These are phyloP conservation scores for Teunomyces kruisii DNA, from an alignment of 805 yeast genomes.

Conservation along the genomic window DNA sequence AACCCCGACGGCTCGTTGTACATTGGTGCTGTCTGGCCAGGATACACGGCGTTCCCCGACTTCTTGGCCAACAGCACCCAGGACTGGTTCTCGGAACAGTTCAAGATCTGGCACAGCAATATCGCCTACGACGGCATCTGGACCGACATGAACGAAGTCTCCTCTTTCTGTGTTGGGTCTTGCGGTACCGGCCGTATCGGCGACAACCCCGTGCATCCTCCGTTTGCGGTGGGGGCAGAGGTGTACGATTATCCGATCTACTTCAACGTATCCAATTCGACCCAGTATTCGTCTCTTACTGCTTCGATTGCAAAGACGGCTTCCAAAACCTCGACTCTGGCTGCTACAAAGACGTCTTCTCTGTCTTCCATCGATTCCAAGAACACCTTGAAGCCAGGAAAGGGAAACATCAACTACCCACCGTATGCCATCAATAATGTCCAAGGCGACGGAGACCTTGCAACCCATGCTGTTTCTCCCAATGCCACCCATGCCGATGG, in stretches of 20 bases:
- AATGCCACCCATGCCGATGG: conserved; percentile 30
- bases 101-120: conserved; percentile 18
- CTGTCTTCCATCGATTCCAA: conserved; percentile 11
- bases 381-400: conserved; percentile 20
- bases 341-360: conserved; percentile 10
- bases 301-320: conserved; percentile 10
- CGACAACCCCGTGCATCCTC: conserved; percentile 20
- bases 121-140: conserved; percentile 22
- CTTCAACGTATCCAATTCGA: conserved; percentile 16
- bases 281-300: conserved; percentile 16
- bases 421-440: conserved; percentile 30
- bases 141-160: conserved; percentile 27
- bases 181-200: conserved; percentile 19
- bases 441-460: conserved; percentile 22
- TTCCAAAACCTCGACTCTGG: conserved; percentile 11
- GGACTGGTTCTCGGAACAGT: conserved; percentile 20
- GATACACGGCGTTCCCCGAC: conserved; percentile 30
- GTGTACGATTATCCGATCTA: conserved; percentile 15
- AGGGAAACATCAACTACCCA: conserved; percentile 32
- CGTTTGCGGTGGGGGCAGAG: conserved; percentile 12
- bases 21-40: conserved; percentile 33
- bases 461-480: conserved; percentile 25
- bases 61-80: conserved; percentile 20
- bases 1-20: conserved; percentile 26
- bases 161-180: conserved; percentile 33